Base-by-base conservation (phyloP, 2,329 filamentous ascomycete species). In the Pseudocercospora fijiensis region DNA sequence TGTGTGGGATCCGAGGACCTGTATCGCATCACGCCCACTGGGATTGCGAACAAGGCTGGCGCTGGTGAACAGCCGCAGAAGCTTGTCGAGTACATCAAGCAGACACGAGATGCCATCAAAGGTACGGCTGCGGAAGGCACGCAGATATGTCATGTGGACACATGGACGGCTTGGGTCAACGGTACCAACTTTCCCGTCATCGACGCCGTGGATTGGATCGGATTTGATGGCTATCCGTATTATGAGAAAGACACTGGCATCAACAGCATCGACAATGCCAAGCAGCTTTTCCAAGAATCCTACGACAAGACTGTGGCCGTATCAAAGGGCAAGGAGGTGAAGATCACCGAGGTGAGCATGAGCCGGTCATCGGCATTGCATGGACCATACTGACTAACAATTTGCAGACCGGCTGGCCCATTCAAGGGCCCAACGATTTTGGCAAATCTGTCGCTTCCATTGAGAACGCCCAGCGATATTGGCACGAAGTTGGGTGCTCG, bases 1-100 rank as follows among this genome's bases (percentile, higher is more conserved):
- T 93, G 91, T 0, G 86, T 96, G 59, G 92, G 92, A 66, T 90
- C 85, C 69, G 92, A 96, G 82, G 92, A 96, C 76, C 84, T 82
- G 22, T 83, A 82, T 73, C 70, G 91, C 73, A 85, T 84, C 77
- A 90, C 90, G 0, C 84, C 85, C 13, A 88, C 83, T 9, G 91
- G 90, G 61, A 84, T 88, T 65, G 78, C 81, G 57, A 86, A 86
- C 73, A 78, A 85, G 1, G 85, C 86, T 41, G 85, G 87, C 61
- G 76, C 84, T 47, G 92, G 92, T 67, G 81, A 84, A 43, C 77
- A 83, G 57, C 89, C 91, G 10, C 79, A 82, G 43, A 81, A 81
- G 10, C 80, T 96, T 43, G 83, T 86, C 72, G 77, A 79, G 64
- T 95, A 92, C 79, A 91, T 96, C 81, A 77, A 82, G 65, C 81